Evolutionary conservation across 495 filamentous ascomycete genomes (phyloP).

Genomic region (Hyaloscypha hepaticicola): DNA sequence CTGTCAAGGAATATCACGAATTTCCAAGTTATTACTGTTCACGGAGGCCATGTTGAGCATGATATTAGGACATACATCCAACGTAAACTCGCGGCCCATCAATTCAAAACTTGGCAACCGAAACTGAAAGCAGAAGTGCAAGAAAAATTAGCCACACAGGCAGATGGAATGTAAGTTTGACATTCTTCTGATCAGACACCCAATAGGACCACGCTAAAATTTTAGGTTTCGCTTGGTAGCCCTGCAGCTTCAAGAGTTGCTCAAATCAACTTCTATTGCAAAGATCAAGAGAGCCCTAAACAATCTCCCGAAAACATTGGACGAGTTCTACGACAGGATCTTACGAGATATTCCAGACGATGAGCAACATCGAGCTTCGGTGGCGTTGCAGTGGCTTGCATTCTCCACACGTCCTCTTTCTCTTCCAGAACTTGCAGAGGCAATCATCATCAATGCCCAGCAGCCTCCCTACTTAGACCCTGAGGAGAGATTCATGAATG

Average conservation of each 20-base stretch:
- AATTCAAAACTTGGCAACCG: slow-evolving; percentile 28
- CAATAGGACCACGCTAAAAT: slow-evolving; percentile 1
- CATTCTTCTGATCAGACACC: too few species aligned
- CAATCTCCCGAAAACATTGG: slow-evolving; percentile 40
- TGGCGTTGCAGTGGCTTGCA: slow-evolving; percentile 11
- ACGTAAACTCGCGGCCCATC: background rate
- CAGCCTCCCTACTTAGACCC: background rate
- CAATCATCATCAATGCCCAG: background rate
- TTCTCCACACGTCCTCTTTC: slow-evolving; percentile 4
- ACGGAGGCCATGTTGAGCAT: background rate
- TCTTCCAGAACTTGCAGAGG: slow-evolving; percentile 14
- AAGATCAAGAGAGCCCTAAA: slow-evolving; percentile 32
- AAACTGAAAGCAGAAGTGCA: slow-evolving; percentile 29
- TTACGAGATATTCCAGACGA: background rate
- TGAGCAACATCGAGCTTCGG: slow-evolving; percentile 4
- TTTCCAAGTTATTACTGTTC: slow-evolving; percentile 1
- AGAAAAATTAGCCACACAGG: slow-evolving; percentile 29
- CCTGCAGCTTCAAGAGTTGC: slow-evolving; percentile 39
- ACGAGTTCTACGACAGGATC: slow-evolving; percentile 37
- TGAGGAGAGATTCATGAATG: background rate
- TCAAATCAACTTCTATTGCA: slow-evolving; percentile 14
- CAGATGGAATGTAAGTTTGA: slow-evolving; percentile 44
- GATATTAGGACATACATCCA: slow-evolving; percentile 9
- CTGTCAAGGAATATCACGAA: background rate
- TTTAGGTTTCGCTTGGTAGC: slow-evolving; percentile 47